A percentile compares a stretch with the other conserved stretches of the same genome.
These are phyloP conservation scores for Hemerocallis citrina DNA, from an alignment of 106 monocot species.

Conservation along the genomic window DNA sequence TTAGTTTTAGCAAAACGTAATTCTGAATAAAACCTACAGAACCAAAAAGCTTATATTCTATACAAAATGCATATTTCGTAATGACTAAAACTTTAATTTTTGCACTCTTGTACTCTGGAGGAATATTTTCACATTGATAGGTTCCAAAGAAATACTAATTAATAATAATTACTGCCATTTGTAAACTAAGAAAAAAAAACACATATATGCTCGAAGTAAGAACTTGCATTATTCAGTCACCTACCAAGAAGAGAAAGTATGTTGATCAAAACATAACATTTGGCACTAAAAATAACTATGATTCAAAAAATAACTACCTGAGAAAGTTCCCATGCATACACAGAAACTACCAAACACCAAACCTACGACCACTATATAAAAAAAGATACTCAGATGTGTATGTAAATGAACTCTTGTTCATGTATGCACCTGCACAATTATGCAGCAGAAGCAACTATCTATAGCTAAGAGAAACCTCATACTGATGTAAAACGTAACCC, in stretches of 20 bases:
- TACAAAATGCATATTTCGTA: not conserved
- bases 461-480: no score
- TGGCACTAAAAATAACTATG: not conserved
- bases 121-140: not conserved
- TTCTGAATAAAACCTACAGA: not conserved
- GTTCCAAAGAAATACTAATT: no score
- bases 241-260: not conserved
- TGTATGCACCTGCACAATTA: no score
- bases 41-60: not conserved
- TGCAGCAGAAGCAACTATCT: no score
- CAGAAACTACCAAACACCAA: no score
- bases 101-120: not conserved
- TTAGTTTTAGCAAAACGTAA: not conserved
- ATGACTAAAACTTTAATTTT: not conserved
- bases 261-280: not conserved
- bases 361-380: no score
- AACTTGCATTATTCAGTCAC: not conserved
- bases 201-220: not conserved
- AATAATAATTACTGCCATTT: no score
- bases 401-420: no score
- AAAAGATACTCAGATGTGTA: no score
- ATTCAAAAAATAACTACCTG: not conserved
- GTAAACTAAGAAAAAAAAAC: no score
- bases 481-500: no score
- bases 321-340: no score